Conservation (phyloP, 2,329 filamentous ascomycete species). For the Calcarisporium arbuscula region DNA sequence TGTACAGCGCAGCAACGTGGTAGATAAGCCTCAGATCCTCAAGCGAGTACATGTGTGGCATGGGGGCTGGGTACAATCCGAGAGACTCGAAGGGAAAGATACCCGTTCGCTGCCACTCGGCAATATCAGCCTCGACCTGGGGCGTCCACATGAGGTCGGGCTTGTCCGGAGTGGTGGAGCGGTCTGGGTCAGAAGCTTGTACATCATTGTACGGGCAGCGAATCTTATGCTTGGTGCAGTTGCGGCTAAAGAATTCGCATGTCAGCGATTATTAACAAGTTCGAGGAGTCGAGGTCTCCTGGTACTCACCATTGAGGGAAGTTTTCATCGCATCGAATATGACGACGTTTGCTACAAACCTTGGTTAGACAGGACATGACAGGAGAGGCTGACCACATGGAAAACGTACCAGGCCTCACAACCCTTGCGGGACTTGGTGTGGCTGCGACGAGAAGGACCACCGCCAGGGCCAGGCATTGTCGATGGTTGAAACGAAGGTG, state of each 20-base stretch:
- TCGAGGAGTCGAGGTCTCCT: not conserved
- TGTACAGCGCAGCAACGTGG: conserved; percentile 80
- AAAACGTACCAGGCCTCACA: conserved; percentile 76
- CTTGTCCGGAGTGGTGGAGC: conserved; percentile 54
- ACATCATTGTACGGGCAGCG: conserved; percentile 96
- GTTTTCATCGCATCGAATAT: conserved; percentile 96
- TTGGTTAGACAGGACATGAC: conserved; percentile 11
- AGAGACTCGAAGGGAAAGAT: conserved; percentile 81
- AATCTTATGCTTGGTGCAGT: conserved; percentile 98
- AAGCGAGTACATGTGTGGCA: conserved; percentile 64
- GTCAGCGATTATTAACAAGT: too few relatives aligned
- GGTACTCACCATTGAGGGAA: conserved; percentile 85
- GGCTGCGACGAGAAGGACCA: conserved; percentile 81
- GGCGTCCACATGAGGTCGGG: conserved; percentile 77
- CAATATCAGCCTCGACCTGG: conserved; percentile 74
- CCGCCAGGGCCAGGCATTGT: conserved; percentile 90
- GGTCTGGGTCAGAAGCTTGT: conserved; percentile 55
- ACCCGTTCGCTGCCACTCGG: conserved; percentile 77
- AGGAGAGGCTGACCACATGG: not conserved
- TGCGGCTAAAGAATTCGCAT: conserved; percentile 60
- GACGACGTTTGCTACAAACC: conserved; percentile 66
- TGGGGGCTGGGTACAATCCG: conserved; percentile 66
- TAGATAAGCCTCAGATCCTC: conserved; percentile 85
- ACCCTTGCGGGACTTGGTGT: conserved; percentile 97
- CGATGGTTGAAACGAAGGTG: conserved; percentile 23